A percentile compares a stretch with the other conserved stretches of the same genome.
phyloP scores from a whole-genome alignment of 2,329 filamentous ascomycete genomes.

The Alternaria hordeiaustralica region DNA sequence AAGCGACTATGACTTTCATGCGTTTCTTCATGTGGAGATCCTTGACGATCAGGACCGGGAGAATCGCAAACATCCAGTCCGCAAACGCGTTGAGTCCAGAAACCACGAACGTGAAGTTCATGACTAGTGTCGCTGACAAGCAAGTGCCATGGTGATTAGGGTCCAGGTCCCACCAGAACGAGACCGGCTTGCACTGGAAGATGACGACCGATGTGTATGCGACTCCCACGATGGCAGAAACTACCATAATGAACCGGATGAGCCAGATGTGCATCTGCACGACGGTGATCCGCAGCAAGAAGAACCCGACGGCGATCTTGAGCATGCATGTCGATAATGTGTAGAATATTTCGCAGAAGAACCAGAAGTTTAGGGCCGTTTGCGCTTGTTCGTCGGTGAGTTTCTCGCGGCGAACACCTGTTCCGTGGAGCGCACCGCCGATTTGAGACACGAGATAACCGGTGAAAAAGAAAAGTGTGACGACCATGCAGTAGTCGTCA shows the following conservation, averaged over 20 bases:
- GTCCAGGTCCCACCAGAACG: constrained; percentile 56
- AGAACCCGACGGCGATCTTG: constrained; percentile 59
- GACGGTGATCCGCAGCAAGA: constrained; percentile 59
- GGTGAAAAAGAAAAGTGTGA: constrained; percentile 47
- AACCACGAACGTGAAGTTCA: constrained; percentile 56
- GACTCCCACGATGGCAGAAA: constrained; percentile 54
- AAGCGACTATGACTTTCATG: constrained; percentile 60
- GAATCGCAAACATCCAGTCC: constrained; percentile 39
- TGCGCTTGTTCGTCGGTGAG: constrained; percentile 37
- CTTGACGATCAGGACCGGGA: constrained; percentile 58
- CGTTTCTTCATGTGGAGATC: constrained; percentile 61
- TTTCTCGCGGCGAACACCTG: constrained; percentile 41
- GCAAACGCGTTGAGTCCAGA: constrained; percentile 37
- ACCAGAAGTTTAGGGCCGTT: constrained; percentile 53
- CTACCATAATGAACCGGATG: constrained; percentile 54
- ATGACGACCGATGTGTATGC: constrained; percentile 59
- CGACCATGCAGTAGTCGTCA: constrained; percentile 51
- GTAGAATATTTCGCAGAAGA: constrained; percentile 62
- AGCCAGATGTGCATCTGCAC: constrained; percentile 52
- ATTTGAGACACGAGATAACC: constrained; percentile 36
- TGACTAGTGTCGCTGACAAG: constrained; percentile 54
- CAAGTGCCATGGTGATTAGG: constrained; percentile 49
- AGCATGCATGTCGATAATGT: constrained; percentile 55
- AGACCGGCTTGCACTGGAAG: constrained; percentile 60
- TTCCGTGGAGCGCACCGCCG: constrained; percentile 49